Percentiles rank a stretch among this genome's conserved stretches.
Conservation (phyloP, 2,329 filamentous ascomycete genomes). For the Colletotrichum scovillei region DNA sequence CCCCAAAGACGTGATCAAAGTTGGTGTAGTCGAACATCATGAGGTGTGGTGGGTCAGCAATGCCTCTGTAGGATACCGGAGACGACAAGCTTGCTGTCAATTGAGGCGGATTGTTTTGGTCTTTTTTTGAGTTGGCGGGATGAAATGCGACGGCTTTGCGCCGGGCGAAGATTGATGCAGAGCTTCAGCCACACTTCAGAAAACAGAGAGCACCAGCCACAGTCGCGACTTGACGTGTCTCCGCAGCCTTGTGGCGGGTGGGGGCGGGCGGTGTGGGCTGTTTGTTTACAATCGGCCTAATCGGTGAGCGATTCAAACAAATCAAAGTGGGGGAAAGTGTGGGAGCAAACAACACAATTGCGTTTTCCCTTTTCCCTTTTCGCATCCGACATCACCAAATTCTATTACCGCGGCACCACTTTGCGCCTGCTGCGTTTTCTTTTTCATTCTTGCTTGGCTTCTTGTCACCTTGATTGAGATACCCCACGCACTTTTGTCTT, state of each 20-base stretch:
- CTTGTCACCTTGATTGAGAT: constrained; percentile 27
- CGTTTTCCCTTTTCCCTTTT: constrained; percentile 23
- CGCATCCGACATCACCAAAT: constrained; percentile 8
- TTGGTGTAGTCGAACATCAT: constrained; percentile 73
- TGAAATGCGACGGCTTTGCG: not conserved
- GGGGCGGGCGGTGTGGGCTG: constrained; percentile 28
- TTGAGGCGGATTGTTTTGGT: not conserved
- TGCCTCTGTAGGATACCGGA: not conserved
- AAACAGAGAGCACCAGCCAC: constrained; percentile 7
- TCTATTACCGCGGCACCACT: constrained; percentile 5
- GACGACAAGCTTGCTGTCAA: not conserved
- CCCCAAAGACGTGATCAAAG: constrained; percentile 76
- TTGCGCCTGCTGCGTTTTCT: not conserved
- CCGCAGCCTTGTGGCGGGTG: not conserved
- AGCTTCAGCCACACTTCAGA: constrained; percentile 26
- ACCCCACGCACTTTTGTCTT: constrained; percentile 5
- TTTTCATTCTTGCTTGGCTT: constrained; percentile 1
- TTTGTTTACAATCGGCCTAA: constrained; percentile 37
- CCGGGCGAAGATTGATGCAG: not conserved
- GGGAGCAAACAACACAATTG: constrained; percentile 27
- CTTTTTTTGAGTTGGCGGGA: not conserved
- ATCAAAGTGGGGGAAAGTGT: constrained; percentile 31
- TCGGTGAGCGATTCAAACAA: constrained; percentile 36
- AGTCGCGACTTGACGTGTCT: constrained; percentile 22
- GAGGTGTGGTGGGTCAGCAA: not conserved